Percentiles rank a stretch among this genome's conserved stretches.
Conservation (phyloP, 2,329 filamentous ascomycete genomes). For the Aspergillus sp. region DNA sequence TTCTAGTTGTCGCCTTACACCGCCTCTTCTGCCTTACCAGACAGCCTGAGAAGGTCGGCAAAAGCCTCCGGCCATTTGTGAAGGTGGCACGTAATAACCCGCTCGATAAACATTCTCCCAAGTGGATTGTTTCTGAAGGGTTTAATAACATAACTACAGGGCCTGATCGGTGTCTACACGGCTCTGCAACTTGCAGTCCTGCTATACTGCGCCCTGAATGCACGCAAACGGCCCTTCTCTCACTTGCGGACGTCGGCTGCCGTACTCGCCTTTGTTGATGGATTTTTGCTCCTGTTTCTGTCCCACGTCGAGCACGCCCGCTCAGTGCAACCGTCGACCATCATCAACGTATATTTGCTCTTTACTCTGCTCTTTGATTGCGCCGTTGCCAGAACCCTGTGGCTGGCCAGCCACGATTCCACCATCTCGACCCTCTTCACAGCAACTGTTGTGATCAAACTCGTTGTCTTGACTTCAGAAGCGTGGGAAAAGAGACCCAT, state of each 20-base stretch:
- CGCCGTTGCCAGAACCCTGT: constrained; percentile 46
- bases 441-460: constrained; percentile 43
- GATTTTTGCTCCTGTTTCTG: not conserved
- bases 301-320: constrained; percentile 24
- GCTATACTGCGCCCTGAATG: not conserved
- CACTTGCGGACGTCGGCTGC: not conserved
- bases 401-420: constrained; percentile 31
- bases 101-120: not conserved
- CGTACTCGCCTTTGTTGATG: not conserved
- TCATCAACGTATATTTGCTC: constrained; percentile 45
- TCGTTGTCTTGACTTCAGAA: constrained; percentile 49
- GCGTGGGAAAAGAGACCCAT: constrained; percentile 44
- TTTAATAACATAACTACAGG: not conserved
- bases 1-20: not conserved
- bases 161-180: constrained; percentile 1
- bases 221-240: not conserved
- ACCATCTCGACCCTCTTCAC: constrained; percentile 43
- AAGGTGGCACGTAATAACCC: not conserved
- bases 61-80: not conserved
- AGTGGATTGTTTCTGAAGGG: not conserved
- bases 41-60: not conserved
- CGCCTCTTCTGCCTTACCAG: not conserved
- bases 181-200: not conserved
- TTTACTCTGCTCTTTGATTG: constrained; percentile 48
- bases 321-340: constrained; percentile 30